A percentile compares a stretch with the other conserved stretches of the same genome.
Evolutionary conservation across 371 early-diverging fungal species (phyloP).

Genomic region (Apophysomyces elegans): DNA sequence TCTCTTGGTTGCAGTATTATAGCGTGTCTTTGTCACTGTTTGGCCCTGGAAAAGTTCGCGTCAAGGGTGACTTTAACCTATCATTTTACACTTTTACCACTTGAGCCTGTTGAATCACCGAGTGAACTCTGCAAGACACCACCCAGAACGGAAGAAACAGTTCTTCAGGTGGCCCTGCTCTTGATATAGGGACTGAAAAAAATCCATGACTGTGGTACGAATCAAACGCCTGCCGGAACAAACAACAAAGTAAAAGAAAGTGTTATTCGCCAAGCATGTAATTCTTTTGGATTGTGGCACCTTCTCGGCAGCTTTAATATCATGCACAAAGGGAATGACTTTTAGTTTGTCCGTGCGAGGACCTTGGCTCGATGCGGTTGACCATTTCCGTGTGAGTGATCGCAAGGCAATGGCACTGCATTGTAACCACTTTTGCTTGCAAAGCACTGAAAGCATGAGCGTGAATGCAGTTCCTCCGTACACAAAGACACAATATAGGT

Average conservation of each 20-base stretch:
- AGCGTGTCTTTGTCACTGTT: conserved; percentile 39
- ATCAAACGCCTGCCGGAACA: conserved; percentile 48
- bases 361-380: conserved; percentile 26
- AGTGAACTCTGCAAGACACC: conserved; percentile 53
- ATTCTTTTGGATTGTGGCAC: conserved; percentile 20
- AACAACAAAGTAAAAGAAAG: too few species aligned
- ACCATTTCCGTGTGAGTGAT: not conserved
- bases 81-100: conserved; percentile 29
- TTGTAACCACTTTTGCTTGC: too few species aligned
- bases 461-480: too few species aligned
- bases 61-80: too few species aligned
- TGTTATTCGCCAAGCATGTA: too few species aligned
- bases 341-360: conserved; percentile 54
- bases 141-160: conserved; percentile 66
- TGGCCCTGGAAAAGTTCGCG: conserved; percentile 31
- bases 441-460: too few species aligned
- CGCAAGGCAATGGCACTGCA: too few species aligned
- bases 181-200: conserved; percentile 53
- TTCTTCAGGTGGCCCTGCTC: conserved; percentile 54
- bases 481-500: too few species aligned
- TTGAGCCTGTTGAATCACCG: conserved; percentile 61
- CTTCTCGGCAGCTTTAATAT: conserved; percentile 60
- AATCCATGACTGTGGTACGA: conserved; percentile 64
- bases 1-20: conserved; percentile 49
- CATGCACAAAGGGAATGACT: conserved; percentile 59